Base-by-base conservation (phyloP, 208 protist species). In the Acanthamoeba lenticulata region DNA sequence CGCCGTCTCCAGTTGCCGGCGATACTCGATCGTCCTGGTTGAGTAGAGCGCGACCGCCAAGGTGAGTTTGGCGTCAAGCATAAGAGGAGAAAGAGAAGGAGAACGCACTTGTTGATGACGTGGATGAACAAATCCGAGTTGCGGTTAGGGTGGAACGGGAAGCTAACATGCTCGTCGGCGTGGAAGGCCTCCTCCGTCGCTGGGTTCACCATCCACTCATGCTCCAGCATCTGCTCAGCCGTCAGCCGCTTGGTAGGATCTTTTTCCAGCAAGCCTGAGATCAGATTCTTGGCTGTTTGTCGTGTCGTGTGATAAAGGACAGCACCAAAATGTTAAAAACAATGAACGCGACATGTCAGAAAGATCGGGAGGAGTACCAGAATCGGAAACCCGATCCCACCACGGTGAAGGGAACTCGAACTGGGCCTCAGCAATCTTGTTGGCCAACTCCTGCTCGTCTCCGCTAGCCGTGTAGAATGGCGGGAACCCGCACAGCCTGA, bases 261-360 rank as follows among this genome's bases (percentile, higher is more conserved):
- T 47, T 90, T 90, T 65, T 90, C 83, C 2, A 90, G 49, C 34
- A 90, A 29, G 7, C 55, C 24, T 34, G 83, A 90, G 45, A 90
- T 90, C 47, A 90, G 13, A 36, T 90, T 47, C 83, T 90, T 90
- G 83, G 83, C 83, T 90, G 83, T n/a, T n/a, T n/a, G n/a, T n/a
- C n/a, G n/a, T n/a, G n/a, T n/a, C n/a, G n/a, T n/a, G n/a, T n/a
- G n/a, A n/a, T n/a, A n/a, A n/a, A n/a, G n/a, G n/a, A n/a, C n/a
- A n/a, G n/a, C n/a, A n/a, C n/a, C n/a, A n/a, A n/a, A n/a, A n/a
- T n/a, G n/a, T n/a, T n/a, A n/a, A n/a, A n/a, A n/a, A n/a, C n/a
- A n/a, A n/a, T n/a, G n/a, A n/a, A n/a, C n/a, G n/a, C n/a, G n/a
- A n/a, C n/a, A n/a, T n/a, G n/a, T n/a, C n/a, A n/a, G n/a, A n/a